Base-by-base conservation (phyloP, 495 filamentous ascomycete species). In the Coniosporium apollinis region DNA sequence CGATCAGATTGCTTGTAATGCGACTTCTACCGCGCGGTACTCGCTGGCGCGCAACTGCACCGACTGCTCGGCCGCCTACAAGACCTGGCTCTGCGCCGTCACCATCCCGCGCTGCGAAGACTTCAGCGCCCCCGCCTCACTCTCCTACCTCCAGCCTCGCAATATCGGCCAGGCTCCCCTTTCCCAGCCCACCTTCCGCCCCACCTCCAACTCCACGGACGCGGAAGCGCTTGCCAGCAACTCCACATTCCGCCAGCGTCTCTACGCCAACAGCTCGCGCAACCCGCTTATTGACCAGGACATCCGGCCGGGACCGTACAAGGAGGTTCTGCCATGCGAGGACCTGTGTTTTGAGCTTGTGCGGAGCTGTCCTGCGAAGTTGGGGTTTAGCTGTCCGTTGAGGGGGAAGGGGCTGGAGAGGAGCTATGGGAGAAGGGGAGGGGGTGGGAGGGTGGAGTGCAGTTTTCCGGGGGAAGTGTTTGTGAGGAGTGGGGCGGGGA, bases 41-140 rank as follows among this genome's bases (percentile, higher is more conserved):
- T 94, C 85, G 1, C 71, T 94, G 21, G 78, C 71, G 0, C 66
- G 72, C 17, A 67, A 54, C 47, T 99, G 89, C 61, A 46, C 46
- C 17, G 69, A 85, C 58, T 99, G 89, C 56, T 72, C 64, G 5
- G 39, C 43, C 2, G 81, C 82, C 4, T 99, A 99, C 62, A 92
- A 82, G 51, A 57, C 74, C 43, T 99, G 89, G 89, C 74, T 99
- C 26, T 99, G 89, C 61, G 72, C 81, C 31, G 86, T 96, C 22
- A 76, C 70, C 10, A 89, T 99, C 44, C 89, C 89, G 0, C 78
- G 81, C 26, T 99, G 89, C 64, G 72, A 73, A 43, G 87, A 92
- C 57, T 86, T 78, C 45, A 73, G 68, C 33, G 70, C 64, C 18
- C 33, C 44, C 1, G 55, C 62, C 1, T n/a, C n/a, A n/a, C n/a